These are phyloP conservation scores for Drechslerella stenobrocha DNA, from an alignment of 2,329 filamentous ascomycete species.

Conservation along the genomic window DNA sequence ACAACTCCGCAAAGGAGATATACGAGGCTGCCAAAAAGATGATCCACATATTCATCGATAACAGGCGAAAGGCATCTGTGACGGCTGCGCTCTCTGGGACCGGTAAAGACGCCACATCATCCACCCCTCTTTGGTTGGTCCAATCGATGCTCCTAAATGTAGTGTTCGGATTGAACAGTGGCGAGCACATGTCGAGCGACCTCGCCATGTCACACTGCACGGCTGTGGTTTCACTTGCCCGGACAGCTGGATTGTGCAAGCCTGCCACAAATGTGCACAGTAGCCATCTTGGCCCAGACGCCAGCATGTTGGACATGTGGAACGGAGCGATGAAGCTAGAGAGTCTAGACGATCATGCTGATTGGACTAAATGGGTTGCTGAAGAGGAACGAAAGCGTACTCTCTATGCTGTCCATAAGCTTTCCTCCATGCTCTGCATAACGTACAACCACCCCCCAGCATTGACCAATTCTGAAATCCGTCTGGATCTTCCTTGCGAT, in stretches of 20 bases:
- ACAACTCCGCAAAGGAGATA: constrained; percentile 75
- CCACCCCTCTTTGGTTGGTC: constrained; percentile 90
- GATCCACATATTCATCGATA: constrained; percentile 90
- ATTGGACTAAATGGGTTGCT: constrained; percentile 87
- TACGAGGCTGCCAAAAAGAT: constrained; percentile 95
- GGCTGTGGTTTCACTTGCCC: constrained; percentile 84
- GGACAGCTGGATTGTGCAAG: constrained; percentile 76
- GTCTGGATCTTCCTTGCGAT: constrained; percentile 85
- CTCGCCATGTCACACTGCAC: constrained; percentile 92
- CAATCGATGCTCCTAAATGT: constrained; percentile 97
- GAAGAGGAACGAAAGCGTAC: constrained; percentile 91
- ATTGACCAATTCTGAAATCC: constrained; percentile 90
- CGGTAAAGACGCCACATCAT: constrained; percentile 61
- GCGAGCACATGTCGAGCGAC: constrained; percentile 85
- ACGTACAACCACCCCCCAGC: constrained; percentile 91
- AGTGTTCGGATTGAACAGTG: constrained; percentile 92
- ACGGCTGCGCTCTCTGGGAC: constrained; percentile 62
- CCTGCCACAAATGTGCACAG: constrained; percentile 55
- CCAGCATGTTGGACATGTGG: constrained; percentile 56
- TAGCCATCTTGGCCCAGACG: constrained; percentile 55
- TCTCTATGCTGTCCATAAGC: constrained; percentile 83
- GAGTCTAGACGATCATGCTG: constrained; percentile 63
- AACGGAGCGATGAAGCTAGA: constrained; percentile 53
- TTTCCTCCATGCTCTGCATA: constrained; percentile 87
- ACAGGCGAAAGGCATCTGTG: constrained; percentile 82